These are phyloP conservation scores for Chaetomium globosum DNA, from an alignment of 2,329 filamentous ascomycete genomes.

Conservation along the genomic window DNA sequence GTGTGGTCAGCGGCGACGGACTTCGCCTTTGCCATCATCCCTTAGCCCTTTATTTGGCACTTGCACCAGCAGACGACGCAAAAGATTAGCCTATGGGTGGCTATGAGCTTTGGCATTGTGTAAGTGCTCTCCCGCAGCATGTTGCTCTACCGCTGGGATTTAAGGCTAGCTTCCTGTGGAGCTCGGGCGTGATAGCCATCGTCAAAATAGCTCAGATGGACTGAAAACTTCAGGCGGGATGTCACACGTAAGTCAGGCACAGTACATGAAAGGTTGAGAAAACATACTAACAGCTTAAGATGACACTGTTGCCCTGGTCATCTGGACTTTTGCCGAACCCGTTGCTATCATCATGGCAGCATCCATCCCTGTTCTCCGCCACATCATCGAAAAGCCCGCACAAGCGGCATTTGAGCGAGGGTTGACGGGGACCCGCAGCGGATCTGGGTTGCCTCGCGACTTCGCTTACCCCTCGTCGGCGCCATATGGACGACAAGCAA, in stretches of 20 bases:
- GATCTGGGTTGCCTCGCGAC: neutral
- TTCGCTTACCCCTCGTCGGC: neutral
- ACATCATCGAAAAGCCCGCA: neutral
- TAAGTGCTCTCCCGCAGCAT: neutral
- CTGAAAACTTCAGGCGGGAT: slow-evolving; percentile 10
- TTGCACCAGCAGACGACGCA: neutral
- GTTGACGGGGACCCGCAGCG: too few species aligned
- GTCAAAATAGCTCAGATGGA: slow-evolving; percentile 18
- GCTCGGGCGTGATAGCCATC: slow-evolving; percentile 13
- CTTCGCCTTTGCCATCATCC: slow-evolving; percentile 17
- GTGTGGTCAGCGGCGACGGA: slow-evolving; percentile 19
- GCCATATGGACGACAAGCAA: neutral
- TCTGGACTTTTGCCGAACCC: slow-evolving; percentile 21
- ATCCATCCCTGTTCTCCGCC: slow-evolving; percentile 10
- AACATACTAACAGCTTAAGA: slow-evolving; percentile 3
- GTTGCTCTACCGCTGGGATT: neutral
- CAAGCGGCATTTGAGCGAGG: slow-evolving; percentile 44
- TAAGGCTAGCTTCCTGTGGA: neutral
- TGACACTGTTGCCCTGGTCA: slow-evolving; percentile 12
- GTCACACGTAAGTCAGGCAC: slow-evolving; percentile 5
- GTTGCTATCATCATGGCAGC: slow-evolving; percentile 19
- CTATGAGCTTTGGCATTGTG: slow-evolving; percentile 17
- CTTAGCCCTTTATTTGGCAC: slow-evolving; percentile 19
- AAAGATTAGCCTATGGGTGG: slow-evolving; percentile 4
- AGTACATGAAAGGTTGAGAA: too few species aligned